phyloP scores from a whole-genome alignment of 805 yeast genomes.

The Cyberlindnera mycetangii region DNA sequence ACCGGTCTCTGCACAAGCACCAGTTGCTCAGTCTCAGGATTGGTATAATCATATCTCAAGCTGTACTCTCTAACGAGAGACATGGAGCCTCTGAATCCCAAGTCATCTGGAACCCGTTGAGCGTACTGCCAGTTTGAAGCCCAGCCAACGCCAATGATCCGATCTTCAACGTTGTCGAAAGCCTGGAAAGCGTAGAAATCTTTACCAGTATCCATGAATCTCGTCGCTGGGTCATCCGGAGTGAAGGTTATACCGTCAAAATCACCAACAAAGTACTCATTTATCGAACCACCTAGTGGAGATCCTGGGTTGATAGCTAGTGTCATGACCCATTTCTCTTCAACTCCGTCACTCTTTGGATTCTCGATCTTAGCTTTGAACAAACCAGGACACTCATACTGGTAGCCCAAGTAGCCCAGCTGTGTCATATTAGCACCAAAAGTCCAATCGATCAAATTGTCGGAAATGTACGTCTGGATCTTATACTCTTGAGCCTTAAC shows the following conservation, averaged over 20 bases:
- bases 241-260: constrained; percentile 38
- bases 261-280: constrained; percentile 40
- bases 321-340: constrained; percentile 36
- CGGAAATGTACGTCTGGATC: constrained; percentile 29
- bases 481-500: constrained; percentile 31
- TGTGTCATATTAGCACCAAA: constrained; percentile 27
- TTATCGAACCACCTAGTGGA: constrained; percentile 38
- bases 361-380: constrained; percentile 29
- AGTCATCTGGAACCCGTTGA: constrained; percentile 33
- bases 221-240: constrained; percentile 30
- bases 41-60: constrained; percentile 26
- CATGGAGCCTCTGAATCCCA: constrained; percentile 36
- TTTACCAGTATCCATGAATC: constrained; percentile 35
- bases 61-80: constrained; percentile 32
- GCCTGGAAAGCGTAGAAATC: constrained; percentile 40
- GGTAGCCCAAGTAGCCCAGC: constrained; percentile 33
- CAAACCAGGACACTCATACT: constrained; percentile 42
- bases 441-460: constrained; percentile 29
- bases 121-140: constrained; percentile 43
- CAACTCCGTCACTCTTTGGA: constrained; percentile 14
- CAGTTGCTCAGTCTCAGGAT: constrained; percentile 25
- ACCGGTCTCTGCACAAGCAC: constrained; percentile 28
- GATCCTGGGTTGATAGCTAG: constrained; percentile 42
- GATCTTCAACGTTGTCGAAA: constrained; percentile 28
- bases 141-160: constrained; percentile 39